Conservation (phyloP, 2,329 filamentous ascomycete genomes). For the Fusarium anthophilum region DNA sequence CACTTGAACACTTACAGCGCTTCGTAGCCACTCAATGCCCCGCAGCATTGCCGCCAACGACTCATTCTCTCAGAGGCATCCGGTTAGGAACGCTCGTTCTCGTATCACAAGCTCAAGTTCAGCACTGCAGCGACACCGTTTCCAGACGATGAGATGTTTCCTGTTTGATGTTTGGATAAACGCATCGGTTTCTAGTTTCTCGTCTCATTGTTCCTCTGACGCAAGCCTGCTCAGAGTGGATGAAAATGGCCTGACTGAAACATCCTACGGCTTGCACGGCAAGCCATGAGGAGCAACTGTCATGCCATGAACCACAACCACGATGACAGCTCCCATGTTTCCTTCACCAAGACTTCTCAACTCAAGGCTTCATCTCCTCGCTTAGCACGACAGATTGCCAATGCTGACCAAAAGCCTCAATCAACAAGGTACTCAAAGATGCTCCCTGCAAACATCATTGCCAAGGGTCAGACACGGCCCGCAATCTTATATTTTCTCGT, state of each 20-base stretch:
- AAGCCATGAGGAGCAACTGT: conserved; percentile 8
- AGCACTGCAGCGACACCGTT: conserved; percentile 17
- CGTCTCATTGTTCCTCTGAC: conserved; percentile 27
- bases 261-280: conserved; percentile 15
- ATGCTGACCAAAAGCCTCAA: conserved; percentile 3
- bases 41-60: conserved; percentile 32
- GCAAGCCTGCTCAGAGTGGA: conserved; percentile 8
- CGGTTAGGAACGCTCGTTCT: conserved; percentile 20
- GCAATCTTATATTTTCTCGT: conserved; percentile 36
- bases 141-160: conserved; percentile 3
- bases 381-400: conserved; percentile 26
- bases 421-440: neutral
- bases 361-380: neutral
- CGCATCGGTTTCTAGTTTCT: conserved; percentile 1
- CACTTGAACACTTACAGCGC: conserved; percentile 17
- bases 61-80: conserved; percentile 36
- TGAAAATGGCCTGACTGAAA: conserved; percentile 36
- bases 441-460: conserved; percentile 31
- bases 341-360: conserved; percentile 4
- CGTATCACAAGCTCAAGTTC: conserved; percentile 17
- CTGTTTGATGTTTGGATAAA: conserved; percentile 32
- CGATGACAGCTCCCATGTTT: conserved; percentile 3
- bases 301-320: conserved; percentile 19
- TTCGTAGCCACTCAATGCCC: conserved; percentile 37
- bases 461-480: conserved; percentile 31